Conservation (phyloP, 768 basidiomycete genomes). For the Hypholoma sublateritium region DNA sequence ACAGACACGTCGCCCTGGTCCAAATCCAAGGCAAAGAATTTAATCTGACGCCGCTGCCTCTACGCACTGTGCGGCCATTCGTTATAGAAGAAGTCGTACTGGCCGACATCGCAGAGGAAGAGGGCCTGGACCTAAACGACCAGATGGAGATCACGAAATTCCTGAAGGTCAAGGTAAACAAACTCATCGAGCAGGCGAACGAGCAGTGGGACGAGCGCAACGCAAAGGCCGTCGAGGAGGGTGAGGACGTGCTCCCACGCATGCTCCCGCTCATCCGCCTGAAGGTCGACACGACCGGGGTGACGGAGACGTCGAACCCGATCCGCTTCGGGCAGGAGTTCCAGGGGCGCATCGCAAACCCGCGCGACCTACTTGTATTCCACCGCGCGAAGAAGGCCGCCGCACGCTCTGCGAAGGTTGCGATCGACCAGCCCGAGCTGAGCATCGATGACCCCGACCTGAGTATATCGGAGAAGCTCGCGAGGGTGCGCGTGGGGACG, state of each 20-base stretch:
- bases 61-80: constrained; percentile 93
- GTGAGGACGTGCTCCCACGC: constrained; percentile 57
- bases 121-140: constrained; percentile 74
- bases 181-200: constrained; percentile 77
- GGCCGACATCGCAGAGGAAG: constrained; percentile 74
- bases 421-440: constrained; percentile 74
- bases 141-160: constrained; percentile 83
- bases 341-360: constrained; percentile 87
- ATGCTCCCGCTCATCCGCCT: constrained; percentile 90
- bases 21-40: constrained; percentile 89
- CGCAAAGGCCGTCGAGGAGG: constrained; percentile 54
- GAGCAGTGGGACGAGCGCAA: constrained; percentile 77
- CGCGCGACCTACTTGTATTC: constrained; percentile 90
- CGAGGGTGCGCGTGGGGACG: constrained; percentile 81
- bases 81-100: constrained; percentile 82
- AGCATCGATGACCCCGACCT: constrained; percentile 78
- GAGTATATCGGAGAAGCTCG: constrained; percentile 68
- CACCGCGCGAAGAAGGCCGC: constrained; percentile 74
- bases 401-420: constrained; percentile 53
- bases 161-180: constrained; percentile 74
- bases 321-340: constrained; percentile 97
- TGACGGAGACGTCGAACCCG: constrained; percentile 91
- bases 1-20: constrained; percentile 88
- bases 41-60: constrained; percentile 77
- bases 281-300: constrained; percentile 89